Conservation (phyloP, 192 early-diverging fungal species). For the Coemansia sp. region DNA sequence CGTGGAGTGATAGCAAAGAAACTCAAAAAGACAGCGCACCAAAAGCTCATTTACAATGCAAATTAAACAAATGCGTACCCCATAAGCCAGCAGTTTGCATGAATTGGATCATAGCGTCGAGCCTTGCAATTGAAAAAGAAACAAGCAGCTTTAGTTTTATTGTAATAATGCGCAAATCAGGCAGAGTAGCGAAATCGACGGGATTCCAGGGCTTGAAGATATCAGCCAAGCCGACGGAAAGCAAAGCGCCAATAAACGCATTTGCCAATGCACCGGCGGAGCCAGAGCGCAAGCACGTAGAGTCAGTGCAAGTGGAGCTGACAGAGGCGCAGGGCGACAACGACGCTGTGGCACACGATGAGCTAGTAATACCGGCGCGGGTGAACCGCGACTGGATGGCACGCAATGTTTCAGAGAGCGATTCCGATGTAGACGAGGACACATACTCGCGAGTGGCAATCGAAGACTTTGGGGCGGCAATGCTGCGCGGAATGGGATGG, state of each 20-base stretch:
- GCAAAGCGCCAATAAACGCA: background rate
- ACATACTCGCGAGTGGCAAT: slow-evolving; percentile 84
- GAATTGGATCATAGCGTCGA: too few species aligned
- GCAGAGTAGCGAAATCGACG: background rate
- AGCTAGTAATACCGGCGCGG: slow-evolving; percentile 31
- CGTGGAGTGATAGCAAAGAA: too few species aligned
- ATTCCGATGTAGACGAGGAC: slow-evolving; percentile 33
- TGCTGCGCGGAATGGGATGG: slow-evolving; percentile 92
- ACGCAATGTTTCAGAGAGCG: background rate
- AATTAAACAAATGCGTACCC: too few species aligned
- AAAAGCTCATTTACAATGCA: too few species aligned
- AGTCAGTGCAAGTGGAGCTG: background rate
- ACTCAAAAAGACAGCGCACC: too few species aligned
- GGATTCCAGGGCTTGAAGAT: slow-evolving; percentile 1
- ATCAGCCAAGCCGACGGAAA: background rate
- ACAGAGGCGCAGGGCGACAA: slow-evolving; percentile 11
- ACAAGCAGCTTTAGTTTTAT: background rate
- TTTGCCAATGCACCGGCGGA: background rate
- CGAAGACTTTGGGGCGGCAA: slow-evolving; percentile 83
- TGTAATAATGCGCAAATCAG: slow-evolving; percentile 9
- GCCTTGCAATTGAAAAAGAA: too few species aligned
- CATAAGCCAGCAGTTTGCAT: too few species aligned
- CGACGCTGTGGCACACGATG: slow-evolving; percentile 12
- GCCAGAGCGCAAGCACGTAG: background rate
- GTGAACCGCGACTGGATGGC: slow-evolving; percentile 24